Conservation (phyloP, 345 rosid genomes). For the Schrenkiella parvula region DNA sequence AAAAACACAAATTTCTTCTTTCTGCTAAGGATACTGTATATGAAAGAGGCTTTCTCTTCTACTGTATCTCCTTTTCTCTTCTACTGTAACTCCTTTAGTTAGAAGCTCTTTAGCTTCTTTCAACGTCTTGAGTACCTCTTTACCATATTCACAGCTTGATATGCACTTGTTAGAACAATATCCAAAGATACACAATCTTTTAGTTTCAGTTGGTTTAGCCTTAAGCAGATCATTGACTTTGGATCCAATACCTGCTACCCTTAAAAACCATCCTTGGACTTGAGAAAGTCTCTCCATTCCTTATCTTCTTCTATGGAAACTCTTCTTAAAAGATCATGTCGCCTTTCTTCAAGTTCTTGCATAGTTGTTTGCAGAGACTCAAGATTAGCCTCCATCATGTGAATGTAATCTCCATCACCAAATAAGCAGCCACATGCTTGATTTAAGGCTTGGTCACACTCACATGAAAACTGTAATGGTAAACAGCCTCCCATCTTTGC, state of each 20-base stretch:
- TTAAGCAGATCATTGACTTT: neutral
- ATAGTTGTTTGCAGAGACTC: neutral
- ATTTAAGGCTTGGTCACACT: neutral
- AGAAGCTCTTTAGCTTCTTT: neutral
- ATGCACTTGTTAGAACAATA: neutral
- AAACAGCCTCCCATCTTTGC: neutral
- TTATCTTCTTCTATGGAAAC: neutral
- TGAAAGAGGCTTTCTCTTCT: neutral
- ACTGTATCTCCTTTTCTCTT: neutral
- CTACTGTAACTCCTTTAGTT: neutral
- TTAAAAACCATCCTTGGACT: neutral
- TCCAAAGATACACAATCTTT: neutral
- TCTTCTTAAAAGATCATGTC: neutral
- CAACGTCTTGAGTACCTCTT: neutral
- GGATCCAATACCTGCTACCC: neutral
- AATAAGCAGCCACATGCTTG: neutral
- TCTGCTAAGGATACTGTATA: neutral
- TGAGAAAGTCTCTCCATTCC: neutral
- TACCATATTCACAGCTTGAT: neutral
- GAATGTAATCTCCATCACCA: neutral
- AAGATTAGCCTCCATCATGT: neutral
- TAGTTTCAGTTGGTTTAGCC: neutral
- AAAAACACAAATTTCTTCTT: neutral
- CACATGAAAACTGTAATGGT: neutral
- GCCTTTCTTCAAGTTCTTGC: neutral